A percentile compares a stretch with the other conserved stretches of the same genome.
phyloP scores from a whole-genome alignment of 2,329 filamentous ascomycete species.

The Aciculosporium take region DNA sequence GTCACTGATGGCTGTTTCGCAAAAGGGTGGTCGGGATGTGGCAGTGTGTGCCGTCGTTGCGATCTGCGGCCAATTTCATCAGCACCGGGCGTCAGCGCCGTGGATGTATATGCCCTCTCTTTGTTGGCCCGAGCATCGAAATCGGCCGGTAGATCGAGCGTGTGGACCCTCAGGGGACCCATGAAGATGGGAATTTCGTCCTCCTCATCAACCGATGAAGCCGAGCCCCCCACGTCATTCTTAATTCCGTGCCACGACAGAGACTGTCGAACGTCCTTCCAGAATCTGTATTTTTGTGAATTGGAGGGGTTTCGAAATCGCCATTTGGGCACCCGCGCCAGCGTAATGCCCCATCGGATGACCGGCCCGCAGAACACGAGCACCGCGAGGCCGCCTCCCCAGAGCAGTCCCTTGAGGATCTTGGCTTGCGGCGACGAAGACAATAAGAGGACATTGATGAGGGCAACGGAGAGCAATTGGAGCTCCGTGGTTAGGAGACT shows the following conservation, averaged over 20 bases:
- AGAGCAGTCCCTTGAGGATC: slow-evolving; percentile 74
- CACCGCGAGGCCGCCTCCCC: slow-evolving; percentile 65
- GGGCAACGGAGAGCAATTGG: slow-evolving; percentile 66
- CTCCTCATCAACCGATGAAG: slow-evolving; percentile 19
- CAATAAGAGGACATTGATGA: slow-evolving; percentile 71
- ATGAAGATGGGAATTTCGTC: slow-evolving; percentile 11
- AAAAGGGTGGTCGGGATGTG: slow-evolving; percentile 23
- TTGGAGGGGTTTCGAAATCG: slow-evolving; percentile 52
- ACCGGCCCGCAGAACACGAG: slow-evolving; percentile 60
- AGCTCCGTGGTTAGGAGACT: slow-evolving; percentile 79
- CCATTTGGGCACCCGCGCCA: slow-evolving; percentile 85
- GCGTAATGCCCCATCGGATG: slow-evolving; percentile 67
- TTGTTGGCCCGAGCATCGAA: neutral
- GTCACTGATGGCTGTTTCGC: slow-evolving; percentile 35
- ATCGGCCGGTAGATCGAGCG: slow-evolving; percentile 13
- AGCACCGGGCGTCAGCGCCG: neutral
- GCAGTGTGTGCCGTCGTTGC: slow-evolving; percentile 39
- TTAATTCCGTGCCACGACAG: slow-evolving; percentile 35
- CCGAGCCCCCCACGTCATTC: slow-evolving; percentile 19
- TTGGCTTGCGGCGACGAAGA: slow-evolving; percentile 68
- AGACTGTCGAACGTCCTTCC: slow-evolving; percentile 25
- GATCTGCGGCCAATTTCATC: slow-evolving; percentile 6
- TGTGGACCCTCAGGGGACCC: slow-evolving; percentile 15
- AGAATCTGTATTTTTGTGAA: slow-evolving; percentile 21
- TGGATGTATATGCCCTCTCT: neutral